Conservation (phyloP, 345 rosid species). For the Dipteronia sinensis region DNA sequence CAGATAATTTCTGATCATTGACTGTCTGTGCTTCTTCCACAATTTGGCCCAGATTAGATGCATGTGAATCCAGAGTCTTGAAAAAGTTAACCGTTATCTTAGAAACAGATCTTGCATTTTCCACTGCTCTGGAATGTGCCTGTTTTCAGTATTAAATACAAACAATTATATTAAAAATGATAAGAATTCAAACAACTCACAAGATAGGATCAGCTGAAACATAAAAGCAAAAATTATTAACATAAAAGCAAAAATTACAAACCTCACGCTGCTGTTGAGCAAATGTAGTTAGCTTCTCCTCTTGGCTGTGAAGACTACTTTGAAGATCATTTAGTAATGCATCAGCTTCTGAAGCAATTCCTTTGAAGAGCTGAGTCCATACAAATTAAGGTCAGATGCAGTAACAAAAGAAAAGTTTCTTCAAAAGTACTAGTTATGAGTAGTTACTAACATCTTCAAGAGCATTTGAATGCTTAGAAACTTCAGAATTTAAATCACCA, state of each 20-base stretch:
- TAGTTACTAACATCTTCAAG: constrained; percentile 70
- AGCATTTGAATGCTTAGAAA: constrained; percentile 76
- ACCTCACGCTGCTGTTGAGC: constrained; percentile 90
- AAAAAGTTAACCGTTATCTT: constrained; percentile 77
- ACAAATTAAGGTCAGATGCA: constrained; percentile 21
- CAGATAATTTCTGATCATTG: constrained; percentile 72
- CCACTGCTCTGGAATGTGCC: constrained; percentile 91
- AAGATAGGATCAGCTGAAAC: neutral
- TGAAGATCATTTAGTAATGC: constrained; percentile 76
- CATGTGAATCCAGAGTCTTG: constrained; percentile 71
- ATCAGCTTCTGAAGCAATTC: constrained; percentile 90
- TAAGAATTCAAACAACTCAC: neutral
- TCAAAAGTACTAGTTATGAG: neutral
- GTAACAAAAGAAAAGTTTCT: constrained; percentile 16
- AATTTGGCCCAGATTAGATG: constrained; percentile 63
- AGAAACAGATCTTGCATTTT: constrained; percentile 80
- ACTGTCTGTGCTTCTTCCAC: constrained; percentile 83
- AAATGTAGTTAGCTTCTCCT: constrained; percentile 71
- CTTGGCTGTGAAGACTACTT: constrained; percentile 73
- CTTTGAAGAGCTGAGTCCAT: constrained; percentile 74
- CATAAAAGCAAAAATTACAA: constrained; percentile 16
- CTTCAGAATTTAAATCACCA: constrained; percentile 74
- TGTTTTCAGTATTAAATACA: constrained; percentile 33
- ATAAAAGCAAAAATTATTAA: constrained; percentile 16
- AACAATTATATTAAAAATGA: neutral